Percentiles rank a stretch among this genome's conserved stretches.
Evolutionary conservation across 1,284 basidiomycete species (phyloP).

Genomic region (Ceraceosorus bombacis): DNA sequence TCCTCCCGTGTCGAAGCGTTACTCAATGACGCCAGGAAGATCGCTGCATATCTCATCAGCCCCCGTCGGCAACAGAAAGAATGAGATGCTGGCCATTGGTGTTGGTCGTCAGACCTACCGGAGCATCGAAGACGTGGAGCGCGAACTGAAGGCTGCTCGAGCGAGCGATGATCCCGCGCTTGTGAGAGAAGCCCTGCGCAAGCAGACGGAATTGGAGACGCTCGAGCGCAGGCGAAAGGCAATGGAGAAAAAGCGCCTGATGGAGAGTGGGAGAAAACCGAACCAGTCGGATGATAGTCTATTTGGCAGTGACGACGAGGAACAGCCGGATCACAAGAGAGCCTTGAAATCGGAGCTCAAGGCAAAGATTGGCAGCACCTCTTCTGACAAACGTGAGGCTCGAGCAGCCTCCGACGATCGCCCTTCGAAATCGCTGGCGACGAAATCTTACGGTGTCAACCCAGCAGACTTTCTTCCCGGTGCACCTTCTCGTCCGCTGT

Average conservation of each 20-base stretch:
- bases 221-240: slow-evolving; percentile 22
- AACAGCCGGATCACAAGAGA: slow-evolving; percentile 2
- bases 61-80: slow-evolving; percentile 11
- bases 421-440: background rate
- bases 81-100: slow-evolving; percentile 21
- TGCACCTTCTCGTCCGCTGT: slow-evolving; percentile 20
- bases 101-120: slow-evolving; percentile 26
- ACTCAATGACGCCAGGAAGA: slow-evolving; percentile 9
- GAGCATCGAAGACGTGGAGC: slow-evolving; percentile 33
- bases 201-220: slow-evolving; percentile 20
- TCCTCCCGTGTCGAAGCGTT: background rate
- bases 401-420: too few species aligned
- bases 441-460: slow-evolving; percentile 15
- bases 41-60: slow-evolving; percentile 7
- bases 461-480: slow-evolving; percentile 34
- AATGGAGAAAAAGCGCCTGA: slow-evolving; percentile 24
- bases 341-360: slow-evolving; percentile 1
- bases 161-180: slow-evolving; percentile 11
- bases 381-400: background rate
- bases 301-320: slow-evolving; percentile 17
- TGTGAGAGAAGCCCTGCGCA: background rate
- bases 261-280: background rate
- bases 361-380: background rate
- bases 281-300: background rate
- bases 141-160: slow-evolving; percentile 23